Evolutionary conservation across 352 stramenopile genomes (phyloP).

Genomic region (Blastocystis sp.): DNA sequence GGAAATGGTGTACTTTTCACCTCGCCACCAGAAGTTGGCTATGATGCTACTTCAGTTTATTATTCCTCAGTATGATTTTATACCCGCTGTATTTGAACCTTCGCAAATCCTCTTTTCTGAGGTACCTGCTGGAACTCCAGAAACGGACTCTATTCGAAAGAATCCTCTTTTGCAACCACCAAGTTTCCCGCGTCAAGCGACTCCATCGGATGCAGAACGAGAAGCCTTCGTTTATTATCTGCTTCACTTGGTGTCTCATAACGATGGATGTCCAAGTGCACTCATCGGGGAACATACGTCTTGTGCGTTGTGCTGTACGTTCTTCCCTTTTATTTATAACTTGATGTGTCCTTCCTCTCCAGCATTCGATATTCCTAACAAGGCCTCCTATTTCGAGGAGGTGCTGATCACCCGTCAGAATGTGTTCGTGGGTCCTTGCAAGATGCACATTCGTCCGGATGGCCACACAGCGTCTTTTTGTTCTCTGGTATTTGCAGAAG

Average conservation of each 20-base stretch:
- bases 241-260: slow-evolving; percentile 43
- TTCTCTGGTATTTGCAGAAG: slow-evolving; percentile 33
- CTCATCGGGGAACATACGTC: slow-evolving; percentile 22
- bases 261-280: not conserved
- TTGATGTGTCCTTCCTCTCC: not conserved
- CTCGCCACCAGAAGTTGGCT: slow-evolving; percentile 40
- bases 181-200: not conserved
- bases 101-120: not conserved
- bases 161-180: slow-evolving; percentile 1
- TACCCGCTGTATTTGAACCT: not conserved
- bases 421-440: not conserved
- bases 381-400: slow-evolving; percentile 22
- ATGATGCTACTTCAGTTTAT: slow-evolving; percentile 36
- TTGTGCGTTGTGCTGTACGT: slow-evolving; percentile 41
- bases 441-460: slow-evolving; percentile 32
- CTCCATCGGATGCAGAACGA: not conserved
- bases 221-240: slow-evolving; percentile 37
- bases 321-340: slow-evolving; percentile 60
- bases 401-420: not conserved
- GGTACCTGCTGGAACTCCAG: not conserved
- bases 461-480: slow-evolving; percentile 37
- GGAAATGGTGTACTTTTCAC: slow-evolving; percentile 21
- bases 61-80: not conserved
- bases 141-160: slow-evolving; percentile 12
- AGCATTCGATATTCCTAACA: not conserved